A percentile compares a stretch with the other conserved stretches of the same genome.
phyloP scores from a whole-genome alignment of 2,329 filamentous ascomycete genomes.

The Pseudodiploospora longispora region DNA sequence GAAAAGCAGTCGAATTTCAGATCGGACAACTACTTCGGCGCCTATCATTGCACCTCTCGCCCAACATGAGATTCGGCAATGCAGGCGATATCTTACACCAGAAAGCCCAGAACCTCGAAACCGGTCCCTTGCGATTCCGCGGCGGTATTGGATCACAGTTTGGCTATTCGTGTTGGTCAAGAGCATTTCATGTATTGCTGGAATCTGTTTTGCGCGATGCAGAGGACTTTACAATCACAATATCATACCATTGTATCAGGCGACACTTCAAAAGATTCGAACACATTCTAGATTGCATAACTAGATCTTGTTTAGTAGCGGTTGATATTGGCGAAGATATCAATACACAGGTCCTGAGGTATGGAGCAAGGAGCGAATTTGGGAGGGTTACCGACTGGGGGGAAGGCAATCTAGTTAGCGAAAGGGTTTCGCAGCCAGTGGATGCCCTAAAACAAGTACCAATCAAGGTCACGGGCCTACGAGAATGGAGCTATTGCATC shows the following conservation, averaged over 20 bases:
- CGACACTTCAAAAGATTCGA: constrained; percentile 41
- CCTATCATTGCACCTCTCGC: constrained; percentile 36
- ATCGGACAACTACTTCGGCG: constrained; percentile 36
- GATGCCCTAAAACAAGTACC: not conserved
- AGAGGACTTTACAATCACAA: constrained; percentile 49
- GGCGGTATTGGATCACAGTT: constrained; percentile 6
- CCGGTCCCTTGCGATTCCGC: not conserved
- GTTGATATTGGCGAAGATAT: constrained; percentile 42
- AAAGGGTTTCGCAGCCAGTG: too few species aligned
- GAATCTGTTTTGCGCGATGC: constrained; percentile 50
- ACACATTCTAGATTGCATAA: constrained; percentile 44
- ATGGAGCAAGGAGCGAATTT: not conserved
- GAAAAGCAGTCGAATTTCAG: constrained; percentile 35
- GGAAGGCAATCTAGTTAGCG: too few species aligned
- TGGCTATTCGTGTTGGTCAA: constrained; percentile 38
- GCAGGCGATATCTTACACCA: constrained; percentile 17
- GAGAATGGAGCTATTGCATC: constrained; percentile 49
- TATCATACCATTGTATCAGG: constrained; percentile 50
- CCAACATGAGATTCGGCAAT: constrained; percentile 39
- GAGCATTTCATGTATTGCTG: constrained; percentile 48
- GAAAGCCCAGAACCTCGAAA: too few species aligned
- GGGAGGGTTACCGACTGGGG: too few species aligned
- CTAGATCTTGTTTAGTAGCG: constrained; percentile 43
- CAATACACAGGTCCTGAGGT: constrained; percentile 37
- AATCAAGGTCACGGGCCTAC: constrained; percentile 40